Conservation (phyloP, 768 basidiomycete species). For the Auricularia auricula-judae region DNA sequence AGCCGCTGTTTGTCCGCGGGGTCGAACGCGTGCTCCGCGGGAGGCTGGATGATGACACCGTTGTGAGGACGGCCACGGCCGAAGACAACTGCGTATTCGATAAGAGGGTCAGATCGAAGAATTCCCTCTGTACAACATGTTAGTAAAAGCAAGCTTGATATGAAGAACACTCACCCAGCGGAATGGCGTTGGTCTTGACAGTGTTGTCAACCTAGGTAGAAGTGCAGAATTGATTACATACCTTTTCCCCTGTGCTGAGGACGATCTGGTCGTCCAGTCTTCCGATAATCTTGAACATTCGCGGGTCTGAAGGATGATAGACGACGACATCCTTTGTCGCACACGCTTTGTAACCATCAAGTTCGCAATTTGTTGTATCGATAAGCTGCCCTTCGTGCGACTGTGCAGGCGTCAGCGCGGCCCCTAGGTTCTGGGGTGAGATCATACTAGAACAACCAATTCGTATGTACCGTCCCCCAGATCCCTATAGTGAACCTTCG, state of each 20-base stretch:
- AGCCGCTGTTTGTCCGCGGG: constrained; percentile 18
- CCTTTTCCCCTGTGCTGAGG: constrained; percentile 33
- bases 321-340: neutral
- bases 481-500: neutral
- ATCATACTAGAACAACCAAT: neutral
- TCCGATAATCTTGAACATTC: constrained; percentile 26
- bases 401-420: neutral
- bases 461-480: neutral
- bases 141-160: no score
- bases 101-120: constrained; percentile 6
- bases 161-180: constrained; percentile 13
- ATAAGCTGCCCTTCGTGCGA: constrained; percentile 9
- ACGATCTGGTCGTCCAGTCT: constrained; percentile 32
- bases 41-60: constrained; percentile 31
- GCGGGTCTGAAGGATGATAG: constrained; percentile 20
- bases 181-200: constrained; percentile 24
- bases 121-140: constrained; percentile 16
- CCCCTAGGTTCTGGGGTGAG: no score
- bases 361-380: constrained; percentile 20
- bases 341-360: constrained; percentile 17
- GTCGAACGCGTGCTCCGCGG: constrained; percentile 21
- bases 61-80: constrained; percentile 21
- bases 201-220: no score
- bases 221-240: constrained; percentile 15
- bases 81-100: neutral